Evolutionary conservation across 2,329 filamentous ascomycete species (phyloP).

Genomic region (Xylaria arbuscula): DNA sequence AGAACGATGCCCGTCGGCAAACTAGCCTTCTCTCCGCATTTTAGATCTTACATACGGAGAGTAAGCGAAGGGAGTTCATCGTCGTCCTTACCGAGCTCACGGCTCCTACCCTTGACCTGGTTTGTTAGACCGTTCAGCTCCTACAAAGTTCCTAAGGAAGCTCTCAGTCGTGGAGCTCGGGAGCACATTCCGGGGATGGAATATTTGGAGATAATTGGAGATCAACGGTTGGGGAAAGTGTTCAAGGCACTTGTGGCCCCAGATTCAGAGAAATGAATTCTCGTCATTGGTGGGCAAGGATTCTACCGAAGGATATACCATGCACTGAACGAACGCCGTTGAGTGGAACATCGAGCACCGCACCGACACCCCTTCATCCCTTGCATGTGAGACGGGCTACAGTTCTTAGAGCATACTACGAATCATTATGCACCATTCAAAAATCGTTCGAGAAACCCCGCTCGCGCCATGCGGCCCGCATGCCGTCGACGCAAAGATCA

Average conservation of each 20-base stretch:
- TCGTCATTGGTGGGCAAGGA: constrained; percentile 50
- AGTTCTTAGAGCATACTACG: constrained; percentile 19
- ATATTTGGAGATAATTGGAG: constrained; percentile 36
- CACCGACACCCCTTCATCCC: constrained; percentile 22
- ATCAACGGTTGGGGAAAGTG: constrained; percentile 30
- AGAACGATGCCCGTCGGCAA: constrained; percentile 17
- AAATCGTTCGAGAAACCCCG: constrained; percentile 22
- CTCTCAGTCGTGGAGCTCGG: constrained; percentile 15
- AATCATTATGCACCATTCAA: constrained; percentile 18
- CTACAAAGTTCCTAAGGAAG: constrained; percentile 19
- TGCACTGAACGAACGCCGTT: constrained; percentile 12
- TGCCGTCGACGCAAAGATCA: constrained; percentile 37
- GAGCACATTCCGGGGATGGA: constrained; percentile 25
- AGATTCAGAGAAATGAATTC: constrained; percentile 11
- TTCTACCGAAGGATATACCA: constrained; percentile 38
- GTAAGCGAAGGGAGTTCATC: constrained; percentile 2
- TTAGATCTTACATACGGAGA: constrained; percentile 12
- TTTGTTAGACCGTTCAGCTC: constrained; percentile 21
- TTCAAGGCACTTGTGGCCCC: background rate
- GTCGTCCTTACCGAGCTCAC: constrained; percentile 15
- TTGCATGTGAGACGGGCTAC: constrained; percentile 25
- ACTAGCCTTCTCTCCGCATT: constrained; percentile 23
- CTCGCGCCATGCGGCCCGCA: constrained; percentile 43
- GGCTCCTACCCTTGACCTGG: constrained; percentile 16
- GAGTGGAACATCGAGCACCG: constrained; percentile 24